These are phyloP conservation scores for Prunus mongolica DNA, from an alignment of 306 rosid species.

Conservation along the genomic window DNA sequence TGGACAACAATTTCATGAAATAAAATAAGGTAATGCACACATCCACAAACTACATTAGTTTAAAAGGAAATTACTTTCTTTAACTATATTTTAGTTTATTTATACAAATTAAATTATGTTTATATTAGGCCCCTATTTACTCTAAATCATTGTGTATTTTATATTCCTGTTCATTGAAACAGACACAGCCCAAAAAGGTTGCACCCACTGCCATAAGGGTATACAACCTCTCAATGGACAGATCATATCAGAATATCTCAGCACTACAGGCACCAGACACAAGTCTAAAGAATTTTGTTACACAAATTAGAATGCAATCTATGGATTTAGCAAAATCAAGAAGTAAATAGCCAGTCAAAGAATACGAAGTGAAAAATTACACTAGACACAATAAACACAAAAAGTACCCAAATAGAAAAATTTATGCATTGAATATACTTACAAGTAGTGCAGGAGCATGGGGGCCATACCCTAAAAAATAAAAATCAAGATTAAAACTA, in stretches of 20 bases:
- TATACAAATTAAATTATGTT: not conserved
- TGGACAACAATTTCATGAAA: not conserved
- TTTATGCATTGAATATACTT: slow-evolving; percentile 27
- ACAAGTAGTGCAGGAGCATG: slow-evolving; percentile 26
- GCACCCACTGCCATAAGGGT: not conserved
- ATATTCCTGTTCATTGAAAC: not conserved
- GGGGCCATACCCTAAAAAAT: slow-evolving; percentile 29
- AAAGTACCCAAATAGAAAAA: not conserved
- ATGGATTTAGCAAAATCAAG: not conserved
- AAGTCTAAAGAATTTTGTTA: not conserved
- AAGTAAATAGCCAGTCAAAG: not conserved
- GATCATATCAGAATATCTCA: not conserved
- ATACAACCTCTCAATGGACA: not conserved
- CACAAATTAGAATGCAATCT: not conserved
- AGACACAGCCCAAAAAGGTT: not conserved
- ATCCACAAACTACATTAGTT: not conserved
- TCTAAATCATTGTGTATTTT: no score
- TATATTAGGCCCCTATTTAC: not conserved
- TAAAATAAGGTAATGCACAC: not conserved
- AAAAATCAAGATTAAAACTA: slow-evolving; percentile 2
- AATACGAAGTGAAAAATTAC: not conserved
- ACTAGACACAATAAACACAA: not conserved
- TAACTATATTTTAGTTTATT: not conserved
- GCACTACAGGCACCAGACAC: not conserved
- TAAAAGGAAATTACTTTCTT: not conserved